Conservation (phyloP, 306 rosid species). For the Amphicarpaea edgeworthii region DNA sequence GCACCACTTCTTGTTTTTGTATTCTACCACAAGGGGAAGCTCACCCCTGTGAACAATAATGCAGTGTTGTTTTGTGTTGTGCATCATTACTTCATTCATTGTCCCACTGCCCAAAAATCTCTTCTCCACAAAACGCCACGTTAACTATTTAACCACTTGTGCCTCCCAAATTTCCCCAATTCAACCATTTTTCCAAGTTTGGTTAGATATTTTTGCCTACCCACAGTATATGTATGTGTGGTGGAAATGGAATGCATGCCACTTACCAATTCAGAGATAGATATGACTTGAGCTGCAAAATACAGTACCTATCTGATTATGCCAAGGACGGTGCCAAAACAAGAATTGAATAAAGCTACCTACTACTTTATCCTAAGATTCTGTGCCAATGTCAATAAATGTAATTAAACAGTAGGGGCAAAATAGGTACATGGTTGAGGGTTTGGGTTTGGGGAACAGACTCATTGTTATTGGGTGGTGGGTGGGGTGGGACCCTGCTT, state of each 20-base stretch:
- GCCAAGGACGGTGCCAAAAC: conserved; percentile 24
- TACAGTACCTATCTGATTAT: conserved; percentile 1
- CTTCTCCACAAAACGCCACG: conserved; percentile 40
- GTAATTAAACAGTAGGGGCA: conserved; percentile 33
- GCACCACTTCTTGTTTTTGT: conserved; percentile 58
- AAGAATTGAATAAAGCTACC: conserved; percentile 7
- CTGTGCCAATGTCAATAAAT: conserved; percentile 13
- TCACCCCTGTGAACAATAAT: conserved; percentile 32
- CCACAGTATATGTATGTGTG: conserved; percentile 13
- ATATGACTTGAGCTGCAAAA: conserved; percentile 19
- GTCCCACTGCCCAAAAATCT: conserved; percentile 43
- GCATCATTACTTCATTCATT: conserved; percentile 47
- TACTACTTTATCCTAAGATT: background rate
- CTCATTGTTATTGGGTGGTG: conserved; percentile 59
- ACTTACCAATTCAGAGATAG: background rate
- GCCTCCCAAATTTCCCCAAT: conserved; percentile 37
- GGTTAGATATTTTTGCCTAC: conserved; percentile 13
- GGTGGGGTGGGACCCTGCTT: conserved; percentile 66
- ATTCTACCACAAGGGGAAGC: conserved; percentile 49
- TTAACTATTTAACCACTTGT: conserved; percentile 39
- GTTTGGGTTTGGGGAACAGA: conserved; percentile 55
- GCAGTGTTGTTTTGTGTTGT: conserved; percentile 48
- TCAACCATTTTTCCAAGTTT: conserved; percentile 22
- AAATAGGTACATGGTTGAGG: conserved; percentile 40
- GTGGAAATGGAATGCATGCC: background rate